phyloP scores from a whole-genome alignment of 768 basidiomycete genomes.

The Stropharia rugosoannulata region DNA sequence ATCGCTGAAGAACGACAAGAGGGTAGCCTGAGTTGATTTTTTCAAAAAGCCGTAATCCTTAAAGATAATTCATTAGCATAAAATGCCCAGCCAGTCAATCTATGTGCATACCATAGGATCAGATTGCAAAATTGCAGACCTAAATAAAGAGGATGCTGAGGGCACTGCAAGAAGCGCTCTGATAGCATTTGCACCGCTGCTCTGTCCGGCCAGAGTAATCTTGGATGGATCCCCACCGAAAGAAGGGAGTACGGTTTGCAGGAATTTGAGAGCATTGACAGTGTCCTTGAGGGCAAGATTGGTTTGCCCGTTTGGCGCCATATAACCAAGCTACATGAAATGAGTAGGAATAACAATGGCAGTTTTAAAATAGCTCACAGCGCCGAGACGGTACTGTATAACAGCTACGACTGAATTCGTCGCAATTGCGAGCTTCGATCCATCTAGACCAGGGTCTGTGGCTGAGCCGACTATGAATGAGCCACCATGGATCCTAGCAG shows the following conservation, averaged over 20 bases:
- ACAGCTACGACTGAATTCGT: conserved; percentile 79
- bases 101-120: conserved; percentile 71
- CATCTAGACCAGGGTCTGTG: conserved; percentile 72
- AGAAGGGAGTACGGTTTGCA: conserved; percentile 52
- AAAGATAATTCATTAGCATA: conserved; percentile 4
- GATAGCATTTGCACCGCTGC: conserved; percentile 77
- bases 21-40: conserved; percentile 45
- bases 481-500: conserved; percentile 79
- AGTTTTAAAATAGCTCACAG: conserved; percentile 40
- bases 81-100: not conserved
- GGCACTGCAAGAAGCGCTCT: conserved; percentile 74
- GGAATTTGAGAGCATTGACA: conserved; percentile 63
- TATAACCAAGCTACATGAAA: conserved; percentile 61
- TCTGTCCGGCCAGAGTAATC: conserved; percentile 82
- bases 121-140: conserved; percentile 78
- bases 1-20: conserved; percentile 53
- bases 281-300: conserved; percentile 75
- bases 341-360: not conserved
- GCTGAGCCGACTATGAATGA: conserved; percentile 75
- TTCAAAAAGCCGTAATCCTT: conserved; percentile 76
- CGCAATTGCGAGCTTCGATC: conserved; percentile 66
- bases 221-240: conserved; percentile 68
- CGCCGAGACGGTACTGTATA: conserved; percentile 83
- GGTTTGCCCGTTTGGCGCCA: conserved; percentile 66
- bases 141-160: conserved; percentile 69